Evolutionary conservation across 1,284 basidiomycete genomes (phyloP), one percentile per base, ranked within the genome.

Genomic region (Leccinum pachyderme): DNA sequence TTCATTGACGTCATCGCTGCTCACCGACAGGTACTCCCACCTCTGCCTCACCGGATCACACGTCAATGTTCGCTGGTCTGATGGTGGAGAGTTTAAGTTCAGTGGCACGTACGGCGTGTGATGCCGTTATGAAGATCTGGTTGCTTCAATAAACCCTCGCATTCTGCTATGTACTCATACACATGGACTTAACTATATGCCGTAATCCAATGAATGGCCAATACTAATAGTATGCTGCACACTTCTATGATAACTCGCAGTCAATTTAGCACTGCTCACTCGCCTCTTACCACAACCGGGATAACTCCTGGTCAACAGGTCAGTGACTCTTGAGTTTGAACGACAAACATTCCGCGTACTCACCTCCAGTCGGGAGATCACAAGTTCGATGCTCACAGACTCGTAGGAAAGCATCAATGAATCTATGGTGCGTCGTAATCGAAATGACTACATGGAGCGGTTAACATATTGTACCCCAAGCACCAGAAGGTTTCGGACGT

Each of bases 401-500:
- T 1, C 62, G 69, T 51, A 86, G 62, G 49, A 86, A 76, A 1
- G 76, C 81, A 29, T 79, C 77, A 47, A 86, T 84, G 51, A 84
- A 79, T 2, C 81, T 84, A 12, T 79, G 75, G 64, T 89, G 86
- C 0, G 81, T 78, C 1, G 86, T 86, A 53, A 89, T 77, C 2
- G 84, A 84, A 29, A 89, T 75, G 59, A 78, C 86, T 87, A 52
- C 6, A 11, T 41, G 27, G 15, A 51, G 25, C 7, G 47, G 22
- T 51, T 29, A 48, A 29, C 45, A 13, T 15, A 33, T 6, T 27
- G 12, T 41, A 15, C 44, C 12, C 2, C 45, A 47, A 7, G 18
- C 6, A 27, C 4, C 22, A 28, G 25, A 43, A 53, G 22, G 25
- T 33, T 27, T 27, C 33, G n/a, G 22, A 67, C 66, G 37, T 49